Percentiles rank a stretch among this genome's conserved stretches.
Evolutionary conservation across 2,329 filamentous ascomycete species (phyloP).

Genomic region (Aspergillus intermedius): DNA sequence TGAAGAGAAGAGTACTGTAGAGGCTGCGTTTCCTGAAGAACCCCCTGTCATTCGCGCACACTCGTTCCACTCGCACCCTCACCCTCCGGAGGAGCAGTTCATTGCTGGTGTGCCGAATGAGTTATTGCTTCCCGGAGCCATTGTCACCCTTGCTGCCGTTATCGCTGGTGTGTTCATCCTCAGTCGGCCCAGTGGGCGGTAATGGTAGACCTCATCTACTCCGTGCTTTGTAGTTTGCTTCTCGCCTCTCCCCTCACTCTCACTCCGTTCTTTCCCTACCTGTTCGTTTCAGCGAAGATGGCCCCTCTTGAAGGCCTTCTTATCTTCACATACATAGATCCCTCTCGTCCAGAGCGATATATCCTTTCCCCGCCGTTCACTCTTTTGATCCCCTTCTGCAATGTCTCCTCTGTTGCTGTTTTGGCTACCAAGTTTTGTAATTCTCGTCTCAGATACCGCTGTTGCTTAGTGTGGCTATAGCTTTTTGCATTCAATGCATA

Average conservation of each 20-base stretch:
- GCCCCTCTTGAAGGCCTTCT: too few relatives aligned
- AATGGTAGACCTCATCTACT: conserved; percentile 6
- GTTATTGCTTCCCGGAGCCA: conserved; percentile 82
- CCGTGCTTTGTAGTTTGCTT: background rate
- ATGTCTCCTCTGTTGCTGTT: conserved; percentile 1
- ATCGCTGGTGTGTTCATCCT: conserved; percentile 92
- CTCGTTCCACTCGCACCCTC: conserved; percentile 36
- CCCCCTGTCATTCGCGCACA: conserved; percentile 33
- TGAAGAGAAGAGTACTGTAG: conserved; percentile 38
- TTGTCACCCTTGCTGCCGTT: conserved; percentile 89
- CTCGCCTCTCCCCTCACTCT: background rate
- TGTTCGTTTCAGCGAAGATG: background rate
- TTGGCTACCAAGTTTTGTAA: background rate
- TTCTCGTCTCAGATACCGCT: background rate
- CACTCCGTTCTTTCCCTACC: background rate
- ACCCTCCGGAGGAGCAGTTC: conserved; percentile 62
- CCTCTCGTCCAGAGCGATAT: conserved; percentile 3
- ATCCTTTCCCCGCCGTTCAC: background rate
- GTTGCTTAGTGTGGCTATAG: background rate
- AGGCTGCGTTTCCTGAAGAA: conserved; percentile 50
- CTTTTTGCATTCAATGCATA: background rate
- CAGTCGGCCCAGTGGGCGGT: conserved; percentile 56
- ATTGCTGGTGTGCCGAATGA: conserved; percentile 93
- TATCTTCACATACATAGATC: too few relatives aligned
- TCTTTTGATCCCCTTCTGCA: background rate